Evolutionary conservation across 345 rosid species (phyloP).

Genomic region (Syzygium grande): DNA sequence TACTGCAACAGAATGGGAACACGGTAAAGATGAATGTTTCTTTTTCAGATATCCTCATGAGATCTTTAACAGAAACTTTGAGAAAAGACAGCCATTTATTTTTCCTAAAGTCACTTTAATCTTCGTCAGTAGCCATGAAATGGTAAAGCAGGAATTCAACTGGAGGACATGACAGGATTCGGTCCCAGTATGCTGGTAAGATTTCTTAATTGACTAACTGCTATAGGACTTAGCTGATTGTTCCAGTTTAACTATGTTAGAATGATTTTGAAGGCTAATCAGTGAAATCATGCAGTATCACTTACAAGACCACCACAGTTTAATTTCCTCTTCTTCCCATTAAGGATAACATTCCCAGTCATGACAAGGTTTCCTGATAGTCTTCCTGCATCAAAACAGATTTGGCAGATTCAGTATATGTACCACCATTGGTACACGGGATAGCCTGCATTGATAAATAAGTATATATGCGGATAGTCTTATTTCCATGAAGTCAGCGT

Average conservation of each 20-base stretch:
- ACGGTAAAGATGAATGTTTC: not conserved
- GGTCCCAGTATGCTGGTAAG: not conserved
- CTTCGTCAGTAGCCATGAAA: not conserved
- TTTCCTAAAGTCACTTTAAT: not conserved
- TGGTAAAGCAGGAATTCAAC: not conserved
- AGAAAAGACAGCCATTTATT: not conserved
- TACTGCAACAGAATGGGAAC: not conserved
- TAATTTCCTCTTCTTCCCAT: conserved; percentile 66
- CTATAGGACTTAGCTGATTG: not conserved
- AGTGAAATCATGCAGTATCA: not conserved
- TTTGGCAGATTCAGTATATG: not conserved
- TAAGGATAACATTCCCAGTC: conserved; percentile 80
- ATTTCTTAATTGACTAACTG: not conserved
- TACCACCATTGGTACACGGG: not conserved
- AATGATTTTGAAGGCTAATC: not conserved
- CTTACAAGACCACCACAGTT: conserved; percentile 64
- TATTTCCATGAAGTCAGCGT: not conserved
- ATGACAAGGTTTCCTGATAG: conserved; percentile 74
- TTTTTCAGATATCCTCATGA: not conserved
- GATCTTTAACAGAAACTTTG: not conserved
- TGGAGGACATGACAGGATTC: not conserved
- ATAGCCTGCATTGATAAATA: not conserved
- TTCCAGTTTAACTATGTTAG: not conserved
- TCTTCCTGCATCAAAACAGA: conserved; percentile 47
- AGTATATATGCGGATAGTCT: not conserved